phyloP scores from a whole-genome alignment of 2,329 filamentous ascomycete genomes.

The Didymella exigua region DNA sequence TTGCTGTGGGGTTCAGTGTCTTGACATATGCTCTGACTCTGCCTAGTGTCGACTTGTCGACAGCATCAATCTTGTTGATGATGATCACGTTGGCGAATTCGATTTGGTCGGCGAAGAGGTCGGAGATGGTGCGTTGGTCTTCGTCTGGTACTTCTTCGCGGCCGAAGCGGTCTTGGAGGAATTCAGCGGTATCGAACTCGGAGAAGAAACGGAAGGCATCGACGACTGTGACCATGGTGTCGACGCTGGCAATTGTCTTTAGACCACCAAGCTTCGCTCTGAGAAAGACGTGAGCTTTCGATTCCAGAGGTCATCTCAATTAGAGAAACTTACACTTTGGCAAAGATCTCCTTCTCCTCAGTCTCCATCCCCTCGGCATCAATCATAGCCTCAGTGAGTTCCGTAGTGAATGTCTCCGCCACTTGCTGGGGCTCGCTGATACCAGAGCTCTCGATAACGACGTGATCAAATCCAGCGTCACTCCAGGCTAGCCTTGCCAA shows the following conservation, averaged over 20 bases:
- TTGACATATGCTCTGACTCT: slow-evolving; percentile 61
- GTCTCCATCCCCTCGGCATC: slow-evolving; percentile 50
- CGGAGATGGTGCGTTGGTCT: slow-evolving; percentile 75
- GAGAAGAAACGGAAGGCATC: slow-evolving; percentile 75
- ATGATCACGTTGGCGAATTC: slow-evolving; percentile 78
- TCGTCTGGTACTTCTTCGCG: slow-evolving; percentile 63
- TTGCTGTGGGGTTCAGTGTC: slow-evolving; percentile 70
- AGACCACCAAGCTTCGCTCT: slow-evolving; percentile 61
- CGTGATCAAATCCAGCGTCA: slow-evolving; percentile 69
- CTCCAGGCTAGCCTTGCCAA: slow-evolving; percentile 67
- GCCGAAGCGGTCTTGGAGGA: slow-evolving; percentile 67
- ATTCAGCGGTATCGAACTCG: slow-evolving; percentile 73
- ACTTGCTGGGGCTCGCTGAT: slow-evolving; percentile 77
- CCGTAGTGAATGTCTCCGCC: slow-evolving; percentile 71
- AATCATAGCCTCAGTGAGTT: slow-evolving; percentile 53
- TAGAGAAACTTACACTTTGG: slow-evolving; percentile 51
- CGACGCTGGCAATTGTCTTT: slow-evolving; percentile 68
- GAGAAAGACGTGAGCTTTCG: background rate
- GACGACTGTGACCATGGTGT: slow-evolving; percentile 74
- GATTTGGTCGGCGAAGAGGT: slow-evolving; percentile 77
- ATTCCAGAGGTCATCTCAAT: background rate
- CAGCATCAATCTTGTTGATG: slow-evolving; percentile 72
- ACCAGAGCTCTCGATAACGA: slow-evolving; percentile 73
- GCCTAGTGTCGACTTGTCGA: slow-evolving; percentile 54
- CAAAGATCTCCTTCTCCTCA: slow-evolving; percentile 53